phyloP scores from a whole-genome alignment of 2,329 filamentous ascomycete genomes.

The Tolypocladium inflatum region DNA sequence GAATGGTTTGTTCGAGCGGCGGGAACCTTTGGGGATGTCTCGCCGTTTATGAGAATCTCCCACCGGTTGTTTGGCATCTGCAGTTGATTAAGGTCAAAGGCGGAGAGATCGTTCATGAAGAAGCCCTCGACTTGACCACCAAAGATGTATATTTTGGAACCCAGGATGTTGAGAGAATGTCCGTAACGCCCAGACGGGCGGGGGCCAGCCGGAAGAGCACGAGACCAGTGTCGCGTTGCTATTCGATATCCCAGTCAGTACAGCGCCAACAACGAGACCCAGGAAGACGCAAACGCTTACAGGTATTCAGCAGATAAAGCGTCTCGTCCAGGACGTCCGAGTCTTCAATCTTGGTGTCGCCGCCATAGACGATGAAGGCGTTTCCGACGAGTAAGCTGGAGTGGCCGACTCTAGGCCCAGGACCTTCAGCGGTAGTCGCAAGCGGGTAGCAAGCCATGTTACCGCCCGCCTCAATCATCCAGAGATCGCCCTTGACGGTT shows the following conservation, averaged over 20 bases:
- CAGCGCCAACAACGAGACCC: background rate
- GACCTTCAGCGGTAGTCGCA: slow-evolving; percentile 84
- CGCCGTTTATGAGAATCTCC: slow-evolving; percentile 75
- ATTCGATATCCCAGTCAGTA: slow-evolving; percentile 8
- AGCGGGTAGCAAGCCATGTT: slow-evolving; percentile 88
- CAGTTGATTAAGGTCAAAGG: slow-evolving; percentile 90
- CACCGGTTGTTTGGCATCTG: slow-evolving; percentile 87
- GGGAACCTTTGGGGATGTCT: slow-evolving; percentile 50
- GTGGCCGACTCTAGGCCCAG: slow-evolving; percentile 89
- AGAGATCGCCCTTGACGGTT: slow-evolving; percentile 92
- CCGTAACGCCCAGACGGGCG: slow-evolving; percentile 88
- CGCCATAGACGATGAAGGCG: slow-evolving; percentile 97
- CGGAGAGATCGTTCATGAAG: slow-evolving; percentile 95
- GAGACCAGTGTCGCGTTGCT: slow-evolving; percentile 98
- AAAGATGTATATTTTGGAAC: slow-evolving; percentile 95
- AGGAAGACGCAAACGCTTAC: slow-evolving; percentile 45
- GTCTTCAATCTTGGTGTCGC: slow-evolving; percentile 95
- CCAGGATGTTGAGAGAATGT: slow-evolving; percentile 90
- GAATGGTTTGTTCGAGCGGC: slow-evolving; percentile 92
- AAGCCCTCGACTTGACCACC: slow-evolving; percentile 94
- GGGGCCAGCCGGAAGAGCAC: slow-evolving; percentile 77
- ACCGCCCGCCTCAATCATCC: slow-evolving; percentile 90
- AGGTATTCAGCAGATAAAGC: slow-evolving; percentile 91
- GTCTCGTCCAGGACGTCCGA: slow-evolving; percentile 88
- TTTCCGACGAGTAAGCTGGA: slow-evolving; percentile 91